These are phyloP conservation scores for Aotearoamyces nothofagi DNA, from an alignment of 2,329 filamentous ascomycete genomes.

Conservation along the genomic window DNA sequence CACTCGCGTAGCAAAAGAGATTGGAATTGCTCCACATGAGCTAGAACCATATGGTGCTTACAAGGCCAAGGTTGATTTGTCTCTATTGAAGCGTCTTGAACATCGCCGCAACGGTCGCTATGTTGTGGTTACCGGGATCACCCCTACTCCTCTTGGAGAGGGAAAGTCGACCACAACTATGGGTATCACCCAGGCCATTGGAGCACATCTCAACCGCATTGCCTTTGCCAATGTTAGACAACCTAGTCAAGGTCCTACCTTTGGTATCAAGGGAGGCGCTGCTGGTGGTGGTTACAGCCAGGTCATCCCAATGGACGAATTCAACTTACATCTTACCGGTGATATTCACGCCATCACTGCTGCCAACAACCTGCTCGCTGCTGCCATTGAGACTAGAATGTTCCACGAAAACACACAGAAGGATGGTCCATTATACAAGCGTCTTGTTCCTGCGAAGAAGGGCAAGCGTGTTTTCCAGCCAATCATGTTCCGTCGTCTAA, in stretches of 20 bases:
- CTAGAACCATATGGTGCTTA: slow-evolving; percentile 88
- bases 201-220: slow-evolving; percentile 73
- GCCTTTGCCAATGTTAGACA: slow-evolving; percentile 95
- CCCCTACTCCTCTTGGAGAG: slow-evolving; percentile 89
- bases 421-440: slow-evolving; percentile 72
- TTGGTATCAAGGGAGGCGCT: slow-evolving; percentile 96
- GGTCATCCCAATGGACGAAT: slow-evolving; percentile 99
- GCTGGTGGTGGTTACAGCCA: slow-evolving; percentile 97
- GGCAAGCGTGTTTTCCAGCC: slow-evolving; percentile 76
- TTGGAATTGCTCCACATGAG: slow-evolving; percentile 79
- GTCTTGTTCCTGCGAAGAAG: slow-evolving; percentile 80
- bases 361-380: slow-evolving; percentile 91
- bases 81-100: slow-evolving; percentile 64
- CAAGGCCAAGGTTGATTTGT: slow-evolving; percentile 89
- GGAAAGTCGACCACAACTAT: slow-evolving; percentile 98
- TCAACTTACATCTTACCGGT: slow-evolving; percentile 93
- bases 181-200: slow-evolving; percentile 83
- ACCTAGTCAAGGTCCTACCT: slow-evolving; percentile 92
- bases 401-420: slow-evolving; percentile 97
- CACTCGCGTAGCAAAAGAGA: slow-evolving; percentile 66
- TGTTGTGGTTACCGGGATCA: slow-evolving; percentile 88
- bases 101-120: slow-evolving; percentile 85
- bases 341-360: slow-evolving; percentile 96
- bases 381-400: slow-evolving; percentile 93
- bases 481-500: slow-evolving; percentile 82